phyloP scores from a whole-genome alignment of 164 flowering plant species.

The Magnolia kwangsiensis region DNA sequence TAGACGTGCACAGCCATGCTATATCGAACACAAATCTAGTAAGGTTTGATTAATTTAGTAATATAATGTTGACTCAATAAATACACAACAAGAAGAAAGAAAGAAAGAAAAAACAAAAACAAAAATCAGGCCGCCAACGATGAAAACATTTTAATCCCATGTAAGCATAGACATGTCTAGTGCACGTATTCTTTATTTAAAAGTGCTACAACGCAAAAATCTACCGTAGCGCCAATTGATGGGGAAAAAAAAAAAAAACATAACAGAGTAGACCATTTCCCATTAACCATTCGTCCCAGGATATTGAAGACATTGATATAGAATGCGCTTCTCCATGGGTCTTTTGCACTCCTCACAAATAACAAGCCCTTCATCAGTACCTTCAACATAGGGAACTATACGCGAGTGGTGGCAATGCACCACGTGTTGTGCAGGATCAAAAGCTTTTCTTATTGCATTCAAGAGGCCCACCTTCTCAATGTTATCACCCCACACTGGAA shows the following conservation, averaged over 20 bases:
- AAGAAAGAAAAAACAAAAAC: too few relatives aligned
- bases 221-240: too few relatives aligned
- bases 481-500: slow-evolving; percentile 38
- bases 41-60: too few relatives aligned
- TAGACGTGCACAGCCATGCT: too few relatives aligned
- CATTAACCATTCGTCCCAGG: slow-evolving; percentile 8
- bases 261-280: neutral
- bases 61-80: too few relatives aligned
- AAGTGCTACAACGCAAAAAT: too few relatives aligned
- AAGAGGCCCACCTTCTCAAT: slow-evolving; percentile 35
- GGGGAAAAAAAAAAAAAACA: neutral
- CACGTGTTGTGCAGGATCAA: slow-evolving; percentile 21
- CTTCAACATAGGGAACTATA: slow-evolving; percentile 27
- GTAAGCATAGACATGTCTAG: too few relatives aligned
- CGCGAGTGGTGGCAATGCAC: slow-evolving; percentile 28
- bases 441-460: slow-evolving; percentile 42
- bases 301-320: slow-evolving; percentile 49
- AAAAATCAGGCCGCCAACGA: too few relatives aligned
- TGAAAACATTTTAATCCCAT: too few relatives aligned
- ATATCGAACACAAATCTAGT: too few relatives aligned
- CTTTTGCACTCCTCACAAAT: slow-evolving; percentile 54
- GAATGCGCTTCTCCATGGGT: slow-evolving; percentile 44
- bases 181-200: too few relatives aligned
- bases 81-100: too few relatives aligned
- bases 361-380: slow-evolving; percentile 12